Conservation (phyloP, 257 asterid genomes). For the Fraxinus pennsylvanica region DNA sequence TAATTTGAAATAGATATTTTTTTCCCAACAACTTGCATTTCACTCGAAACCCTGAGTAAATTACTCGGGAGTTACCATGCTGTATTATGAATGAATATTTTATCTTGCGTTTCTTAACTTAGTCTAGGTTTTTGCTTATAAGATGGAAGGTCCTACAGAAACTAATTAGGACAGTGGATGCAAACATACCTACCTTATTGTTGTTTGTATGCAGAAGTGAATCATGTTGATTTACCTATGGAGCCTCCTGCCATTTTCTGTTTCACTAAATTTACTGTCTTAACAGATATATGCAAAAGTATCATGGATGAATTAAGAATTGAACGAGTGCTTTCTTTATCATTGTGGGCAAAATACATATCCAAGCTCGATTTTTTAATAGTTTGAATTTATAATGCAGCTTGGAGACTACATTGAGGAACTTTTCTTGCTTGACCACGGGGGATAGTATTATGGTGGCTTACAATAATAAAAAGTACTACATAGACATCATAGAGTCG, state of each 20-base stretch:
- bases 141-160: background rate
- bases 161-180: background rate
- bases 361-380: slow-evolving; percentile 13
- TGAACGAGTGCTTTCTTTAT: background rate
- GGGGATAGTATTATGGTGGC: slow-evolving; percentile 99
- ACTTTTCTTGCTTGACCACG: slow-evolving; percentile 90
- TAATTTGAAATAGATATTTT: background rate
- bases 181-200: no score
- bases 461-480: slow-evolving; percentile 85
- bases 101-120: background rate
- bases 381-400: slow-evolving; percentile 42
- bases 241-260: background rate
- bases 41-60: background rate
- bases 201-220: background rate
- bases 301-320: background rate
- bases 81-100: background rate
- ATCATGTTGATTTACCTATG: background rate
- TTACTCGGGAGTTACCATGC: background rate
- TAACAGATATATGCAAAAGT: no score
- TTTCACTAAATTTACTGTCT: background rate
- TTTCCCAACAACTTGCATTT: background rate
- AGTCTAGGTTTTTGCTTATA: background rate
- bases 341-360: slow-evolving; percentile 7
- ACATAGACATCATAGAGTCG: slow-evolving; percentile 89
- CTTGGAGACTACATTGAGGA: slow-evolving; percentile 93